phyloP scores from a whole-genome alignment of 2,329 filamentous ascomycete genomes.

The Pseudomassariella vexata region DNA sequence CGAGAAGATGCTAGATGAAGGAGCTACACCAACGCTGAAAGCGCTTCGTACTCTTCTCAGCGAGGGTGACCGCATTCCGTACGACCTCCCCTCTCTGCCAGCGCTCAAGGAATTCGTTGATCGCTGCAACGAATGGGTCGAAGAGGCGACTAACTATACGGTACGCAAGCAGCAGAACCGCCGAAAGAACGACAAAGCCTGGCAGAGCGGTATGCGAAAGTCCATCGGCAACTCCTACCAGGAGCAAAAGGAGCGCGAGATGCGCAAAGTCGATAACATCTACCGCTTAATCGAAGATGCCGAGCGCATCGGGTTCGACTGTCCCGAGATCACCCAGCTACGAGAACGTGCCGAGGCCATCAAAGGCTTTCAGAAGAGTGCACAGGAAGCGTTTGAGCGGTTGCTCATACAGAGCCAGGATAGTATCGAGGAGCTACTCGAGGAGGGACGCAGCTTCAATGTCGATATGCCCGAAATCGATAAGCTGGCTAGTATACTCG shows the following conservation, averaged over 20 bases:
- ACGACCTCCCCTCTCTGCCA: conserved; percentile 75
- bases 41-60: conserved; percentile 74
- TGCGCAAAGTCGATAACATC: conserved; percentile 85
- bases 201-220: conserved; percentile 69
- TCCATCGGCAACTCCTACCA: conserved; percentile 47
- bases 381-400: conserved; percentile 63
- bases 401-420: conserved; percentile 57
- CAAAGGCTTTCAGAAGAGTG: conserved; percentile 75
- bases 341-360: conserved; percentile 83
- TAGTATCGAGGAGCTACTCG: conserved; percentile 85
- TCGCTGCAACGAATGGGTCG: conserved; percentile 94
- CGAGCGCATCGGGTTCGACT: conserved; percentile 85
- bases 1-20: conserved; percentile 76
- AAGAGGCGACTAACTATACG: conserved; percentile 93
- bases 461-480: conserved; percentile 89
- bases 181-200: conserved; percentile 86
- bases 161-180: conserved; percentile 96
- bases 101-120: conserved; percentile 87
- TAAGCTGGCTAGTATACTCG: conserved; percentile 69
- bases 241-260: conserved; percentile 81
- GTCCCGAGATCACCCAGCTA: conserved; percentile 80
- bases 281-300: conserved; percentile 77
- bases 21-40: conserved; percentile 80
- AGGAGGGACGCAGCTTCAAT: conserved; percentile 82
- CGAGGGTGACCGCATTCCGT: conserved; percentile 95